Percentiles rank a stretch among this genome's conserved stretches.
Evolutionary conservation across 176 grass and related monocot genomes (phyloP).

Genomic region (Juncus effusus): DNA sequence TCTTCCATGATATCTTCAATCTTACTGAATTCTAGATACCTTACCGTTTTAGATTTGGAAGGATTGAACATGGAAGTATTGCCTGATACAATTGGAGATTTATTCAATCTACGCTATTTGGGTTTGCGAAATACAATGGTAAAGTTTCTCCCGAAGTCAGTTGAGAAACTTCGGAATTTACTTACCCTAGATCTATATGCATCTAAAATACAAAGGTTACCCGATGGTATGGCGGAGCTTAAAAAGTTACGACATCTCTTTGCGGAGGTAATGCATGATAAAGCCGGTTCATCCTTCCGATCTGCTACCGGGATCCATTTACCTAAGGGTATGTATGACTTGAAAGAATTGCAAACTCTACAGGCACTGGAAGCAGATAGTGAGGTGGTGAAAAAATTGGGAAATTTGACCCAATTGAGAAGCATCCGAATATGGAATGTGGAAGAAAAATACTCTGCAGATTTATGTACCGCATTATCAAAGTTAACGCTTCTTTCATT

Average conservation of each 20-base stretch:
- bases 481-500: slow-evolving; percentile 30
- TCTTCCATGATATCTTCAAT: slow-evolving; percentile 21
- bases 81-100: slow-evolving; percentile 25
- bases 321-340: slow-evolving; percentile 37
- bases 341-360: slow-evolving; percentile 39
- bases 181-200: slow-evolving; percentile 36
- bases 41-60: slow-evolving; percentile 33
- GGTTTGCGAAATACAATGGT: slow-evolving; percentile 35
- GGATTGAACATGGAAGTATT: slow-evolving; percentile 14
- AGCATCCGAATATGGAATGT: slow-evolving; percentile 30
- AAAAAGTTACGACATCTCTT: slow-evolving; percentile 33
- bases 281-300: slow-evolving; percentile 18
- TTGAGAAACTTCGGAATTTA: slow-evolving; percentile 33
- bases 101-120: slow-evolving; percentile 50
- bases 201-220: slow-evolving; percentile 16
- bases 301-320: slow-evolving; percentile 13
- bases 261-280: slow-evolving; percentile 5
- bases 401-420: slow-evolving; percentile 39
- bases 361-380: slow-evolving; percentile 24
- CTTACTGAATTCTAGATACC: slow-evolving; percentile 22
- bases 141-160: slow-evolving; percentile 38
- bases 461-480: slow-evolving; percentile 43
- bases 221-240: slow-evolving; percentile 3
- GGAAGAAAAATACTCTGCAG: slow-evolving; percentile 28
- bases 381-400: slow-evolving; percentile 29